phyloP scores from a whole-genome alignment of 208 protist genomes.

The Borovskyia barvae region DNA sequence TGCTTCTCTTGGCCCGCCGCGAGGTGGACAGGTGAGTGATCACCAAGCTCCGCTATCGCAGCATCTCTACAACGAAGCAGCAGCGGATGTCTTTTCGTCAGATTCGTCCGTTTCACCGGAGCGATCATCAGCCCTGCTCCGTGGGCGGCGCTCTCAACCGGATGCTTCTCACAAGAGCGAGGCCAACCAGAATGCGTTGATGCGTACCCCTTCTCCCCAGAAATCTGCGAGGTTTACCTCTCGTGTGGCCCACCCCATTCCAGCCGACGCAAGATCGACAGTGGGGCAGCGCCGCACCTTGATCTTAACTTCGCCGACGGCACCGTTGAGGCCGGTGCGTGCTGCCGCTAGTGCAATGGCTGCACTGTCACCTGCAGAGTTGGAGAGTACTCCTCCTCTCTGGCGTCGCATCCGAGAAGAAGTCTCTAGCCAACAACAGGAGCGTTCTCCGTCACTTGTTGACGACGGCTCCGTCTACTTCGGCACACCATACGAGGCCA shows the following conservation, averaged over 20 bases:
- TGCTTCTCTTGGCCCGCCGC: too few relatives aligned
- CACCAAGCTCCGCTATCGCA: too few relatives aligned
- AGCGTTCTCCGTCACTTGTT: slow-evolving; percentile 6
- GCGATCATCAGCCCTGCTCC: not conserved
- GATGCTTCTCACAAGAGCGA: not conserved
- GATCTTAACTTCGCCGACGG: not conserved
- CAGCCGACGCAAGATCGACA: not conserved
- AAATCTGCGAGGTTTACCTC: not conserved
- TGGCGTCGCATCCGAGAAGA: slow-evolving; percentile 26
- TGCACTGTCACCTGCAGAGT: not conserved
- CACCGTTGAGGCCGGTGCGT: not conserved
- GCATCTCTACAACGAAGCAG: slow-evolving; percentile 24
- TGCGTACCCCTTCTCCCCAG: slow-evolving; percentile 6
- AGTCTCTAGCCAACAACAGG: slow-evolving; percentile 1
- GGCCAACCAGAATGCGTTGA: not conserved
- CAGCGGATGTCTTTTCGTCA: slow-evolving; percentile 18
- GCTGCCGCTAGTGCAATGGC: not conserved
- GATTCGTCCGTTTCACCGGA: not conserved
- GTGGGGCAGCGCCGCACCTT: not conserved
- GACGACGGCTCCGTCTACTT: slow-evolving; percentile 11
- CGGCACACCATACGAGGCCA: slow-evolving; percentile 11
- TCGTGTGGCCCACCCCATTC: not conserved
- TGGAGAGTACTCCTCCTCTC: slow-evolving; percentile 6
- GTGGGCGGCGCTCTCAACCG: not conserved
- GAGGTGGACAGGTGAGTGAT: too few relatives aligned